Percentiles rank a stretch among this genome's conserved stretches.
Conservation (phyloP, 768 basidiomycete genomes). For the Harrya chromipes region DNA sequence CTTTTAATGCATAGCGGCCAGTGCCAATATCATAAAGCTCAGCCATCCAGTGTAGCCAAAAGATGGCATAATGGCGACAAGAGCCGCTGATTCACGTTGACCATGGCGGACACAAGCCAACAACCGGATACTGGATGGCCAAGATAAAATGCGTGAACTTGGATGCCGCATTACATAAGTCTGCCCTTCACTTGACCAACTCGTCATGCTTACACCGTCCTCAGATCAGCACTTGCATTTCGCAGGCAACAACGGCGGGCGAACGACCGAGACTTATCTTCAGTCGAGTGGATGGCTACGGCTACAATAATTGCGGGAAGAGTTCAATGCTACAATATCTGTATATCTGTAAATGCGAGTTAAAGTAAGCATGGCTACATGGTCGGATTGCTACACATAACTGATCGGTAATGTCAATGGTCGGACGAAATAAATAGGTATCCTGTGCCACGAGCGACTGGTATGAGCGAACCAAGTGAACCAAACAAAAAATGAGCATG, state of each 20-base stretch:
- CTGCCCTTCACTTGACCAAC: no score
- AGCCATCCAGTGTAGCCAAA: constrained; percentile 13
- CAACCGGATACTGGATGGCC: no score
- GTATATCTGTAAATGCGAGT: constrained; percentile 7
- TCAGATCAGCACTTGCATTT: background rate
- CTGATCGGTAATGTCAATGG: constrained; percentile 9
- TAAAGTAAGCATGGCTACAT: constrained; percentile 24
- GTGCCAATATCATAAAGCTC: background rate
- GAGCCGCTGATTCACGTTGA: background rate
- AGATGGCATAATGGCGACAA: background rate
- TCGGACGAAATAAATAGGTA: constrained; percentile 18
- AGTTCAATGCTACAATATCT: constrained; percentile 19
- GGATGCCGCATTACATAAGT: constrained; percentile 1
- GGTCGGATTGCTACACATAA: constrained; percentile 22
- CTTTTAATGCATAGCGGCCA: no score
- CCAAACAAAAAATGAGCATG: constrained; percentile 8
- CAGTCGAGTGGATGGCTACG: constrained; percentile 14
- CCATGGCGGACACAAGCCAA: background rate
- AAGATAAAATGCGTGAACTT: background rate
- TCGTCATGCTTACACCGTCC: no score
- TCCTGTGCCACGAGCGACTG: constrained; percentile 10
- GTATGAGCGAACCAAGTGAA: constrained; percentile 5
- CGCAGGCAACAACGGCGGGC: background rate
- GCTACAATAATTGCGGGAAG: constrained; percentile 19
- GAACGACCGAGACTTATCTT: background rate